These are phyloP conservation scores for Escallonia rubra DNA, from an alignment of 129 eudicot genomes.

Conservation along the genomic window DNA sequence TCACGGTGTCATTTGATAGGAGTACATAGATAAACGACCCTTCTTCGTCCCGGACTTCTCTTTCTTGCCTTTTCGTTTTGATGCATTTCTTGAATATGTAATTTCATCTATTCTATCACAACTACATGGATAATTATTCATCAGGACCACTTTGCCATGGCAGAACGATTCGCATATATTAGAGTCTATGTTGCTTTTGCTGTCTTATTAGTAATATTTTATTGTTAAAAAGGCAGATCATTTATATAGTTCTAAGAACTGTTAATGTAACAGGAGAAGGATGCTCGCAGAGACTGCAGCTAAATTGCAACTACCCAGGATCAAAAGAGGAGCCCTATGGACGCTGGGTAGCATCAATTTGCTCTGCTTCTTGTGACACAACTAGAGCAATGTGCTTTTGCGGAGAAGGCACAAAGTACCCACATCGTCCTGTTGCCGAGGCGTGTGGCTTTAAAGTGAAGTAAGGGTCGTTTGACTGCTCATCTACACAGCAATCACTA, in stretches of 20 bases:
- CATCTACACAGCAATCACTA: neutral
- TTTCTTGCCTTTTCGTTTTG: too few species aligned
- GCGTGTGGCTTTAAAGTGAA: constrained; percentile 69
- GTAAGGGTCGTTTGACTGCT: constrained; percentile 39
- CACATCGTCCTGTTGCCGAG: constrained; percentile 94
- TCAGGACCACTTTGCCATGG: neutral
- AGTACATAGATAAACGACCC: too few species aligned
- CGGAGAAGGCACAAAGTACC: constrained; percentile 93
- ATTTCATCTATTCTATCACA: too few species aligned
- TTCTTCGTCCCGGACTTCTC: too few species aligned
- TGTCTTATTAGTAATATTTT: too few species aligned
- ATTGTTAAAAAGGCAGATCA: too few species aligned
- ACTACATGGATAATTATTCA: too few species aligned
- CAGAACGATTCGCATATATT: neutral
- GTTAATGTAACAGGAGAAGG: constrained; percentile 59
- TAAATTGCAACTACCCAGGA: constrained; percentile 67
- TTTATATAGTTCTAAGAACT: neutral
- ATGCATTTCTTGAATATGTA: too few species aligned
- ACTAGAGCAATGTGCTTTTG: constrained; percentile 98
- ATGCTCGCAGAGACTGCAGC: constrained; percentile 59
- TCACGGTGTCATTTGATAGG: too few species aligned
- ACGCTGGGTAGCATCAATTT: constrained; percentile 88
- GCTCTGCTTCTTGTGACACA: constrained; percentile 89
- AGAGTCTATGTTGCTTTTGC: too few species aligned
- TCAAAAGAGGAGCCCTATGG: constrained; percentile 76